Percentiles rank a stretch among this genome's conserved stretches.
Conservation (phyloP, 441 rosid genomes). For the Eutrema salsugineum region DNA sequence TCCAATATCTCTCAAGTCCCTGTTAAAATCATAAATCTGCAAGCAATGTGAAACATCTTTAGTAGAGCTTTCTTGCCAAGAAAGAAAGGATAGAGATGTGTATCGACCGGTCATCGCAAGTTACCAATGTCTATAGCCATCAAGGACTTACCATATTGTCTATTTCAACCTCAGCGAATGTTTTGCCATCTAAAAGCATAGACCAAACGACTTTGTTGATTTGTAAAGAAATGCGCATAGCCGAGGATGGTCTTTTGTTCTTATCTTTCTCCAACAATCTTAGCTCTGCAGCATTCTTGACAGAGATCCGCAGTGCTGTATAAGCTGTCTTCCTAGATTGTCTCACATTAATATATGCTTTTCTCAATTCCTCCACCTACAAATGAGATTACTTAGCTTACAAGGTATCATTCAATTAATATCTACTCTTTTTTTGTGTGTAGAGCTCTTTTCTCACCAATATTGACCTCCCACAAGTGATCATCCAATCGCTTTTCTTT, state of each 20-base stretch:
- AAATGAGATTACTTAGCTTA: constrained; percentile 7
- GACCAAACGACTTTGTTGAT: constrained; percentile 91
- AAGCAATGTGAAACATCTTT: constrained; percentile 9
- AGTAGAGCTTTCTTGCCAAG: not conserved
- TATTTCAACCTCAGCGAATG: constrained; percentile 98
- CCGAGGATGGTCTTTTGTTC: constrained; percentile 95
- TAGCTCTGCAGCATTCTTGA: constrained; percentile 89
- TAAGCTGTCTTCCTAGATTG: constrained; percentile 78
- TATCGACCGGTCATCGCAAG: not conserved
- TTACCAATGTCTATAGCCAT: not conserved
- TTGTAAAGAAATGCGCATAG: constrained; percentile 93
- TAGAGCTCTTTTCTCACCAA: constrained; percentile 54
- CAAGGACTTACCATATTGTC: constrained; percentile 84
- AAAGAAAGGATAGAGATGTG: not conserved
- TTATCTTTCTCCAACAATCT: constrained; percentile 92
- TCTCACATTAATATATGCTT: constrained; percentile 59
- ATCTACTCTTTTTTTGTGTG: not conserved
- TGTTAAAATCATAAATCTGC: constrained; percentile 96
- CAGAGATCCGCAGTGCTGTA: constrained; percentile 55
- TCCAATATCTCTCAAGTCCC: constrained; percentile 97
- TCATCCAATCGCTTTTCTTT: constrained; percentile 76
- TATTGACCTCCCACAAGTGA: constrained; percentile 61
- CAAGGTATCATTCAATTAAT: not conserved
- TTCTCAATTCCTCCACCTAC: constrained; percentile 79
- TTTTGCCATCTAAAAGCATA: constrained; percentile 96